Base-by-base conservation (phyloP, 768 basidiomycete species). In the Boletus patriciae region DNA sequence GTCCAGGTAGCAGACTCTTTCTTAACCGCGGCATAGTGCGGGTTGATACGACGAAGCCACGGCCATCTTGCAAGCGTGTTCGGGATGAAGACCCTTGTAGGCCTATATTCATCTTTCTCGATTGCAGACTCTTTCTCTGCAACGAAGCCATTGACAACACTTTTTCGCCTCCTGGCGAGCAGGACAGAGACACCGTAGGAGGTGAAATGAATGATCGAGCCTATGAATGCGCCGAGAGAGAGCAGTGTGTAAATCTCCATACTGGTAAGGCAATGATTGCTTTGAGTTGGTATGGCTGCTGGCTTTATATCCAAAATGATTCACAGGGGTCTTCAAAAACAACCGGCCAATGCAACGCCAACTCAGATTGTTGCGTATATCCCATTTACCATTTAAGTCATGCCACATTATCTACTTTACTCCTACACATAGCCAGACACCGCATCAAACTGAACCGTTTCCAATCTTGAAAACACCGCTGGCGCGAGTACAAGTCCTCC, bases 41-140 rank as follows among this genome's bases (percentile, higher is more conserved):
- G 36, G 43, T 62, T 64, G 13, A 58, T 51, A 13, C 38, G 60
- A 21, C 63, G 57, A 4, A 57, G 52, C 60, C 60, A 64, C 1
- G 63, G 63, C 63, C 63, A 65, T 47, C 60, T 55, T 16, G 46
- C 56, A 23, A 65, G 63, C 12, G 46, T 44, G 34, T 62, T 44
- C 0, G 63, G 63, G 16, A 65, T 50, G 42, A 65, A 65, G 19
- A 65, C 15, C 31, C 42, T 58, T 3, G 49, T 25, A 10, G 21
- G 54, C 36, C 21, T 15, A 13, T 9, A 23, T 27, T 21, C 31
- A 8, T 18, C n/a, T 16, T 59, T 41, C 33, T 47, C 37, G 12
- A 8, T 2, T 1, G 19, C 3, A 19, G 33, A 25, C 4, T 47
- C 25, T 19, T 34, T 38, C 18, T 44, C 27, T 27, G 15, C 9